Base-by-base conservation (phyloP, 495 filamentous ascomycete genomes). In the Podospora didyma region DNA sequence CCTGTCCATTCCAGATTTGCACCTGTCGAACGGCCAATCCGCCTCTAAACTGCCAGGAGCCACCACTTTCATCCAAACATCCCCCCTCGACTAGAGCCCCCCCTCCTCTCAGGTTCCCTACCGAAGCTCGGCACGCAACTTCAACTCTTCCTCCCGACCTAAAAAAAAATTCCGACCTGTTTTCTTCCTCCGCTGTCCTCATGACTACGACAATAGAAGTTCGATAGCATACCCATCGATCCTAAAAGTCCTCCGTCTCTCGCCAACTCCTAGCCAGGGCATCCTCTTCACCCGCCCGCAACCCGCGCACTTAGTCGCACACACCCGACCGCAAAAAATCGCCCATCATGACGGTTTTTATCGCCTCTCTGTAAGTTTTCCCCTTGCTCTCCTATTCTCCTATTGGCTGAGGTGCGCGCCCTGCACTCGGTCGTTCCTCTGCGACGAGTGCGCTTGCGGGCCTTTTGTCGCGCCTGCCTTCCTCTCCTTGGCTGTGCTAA, bases 261-360 rank as follows among this genome's bases (percentile, higher is more conserved):
- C 22, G 14, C 14, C n/a, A n/a, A 34, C 16, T 31, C 10, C 14
- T 34, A 24, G 26, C 12, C n/a, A n/a, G n/a, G n/a, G n/a, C n/a
- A 14, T 49, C 23, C 47, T 34, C 47, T 10, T 11, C n/a, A n/a
- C n/a, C n/a, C n/a, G n/a, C 47, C 47, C 6, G n/a, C 47, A 49
- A 31, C 24, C 24, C 26, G 47, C 24, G 26, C 26, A 31, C 4
- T 31, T 31, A 9, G 39, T 28, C 28, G 9, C 12, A 28, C 9
- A 12, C 51, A 28, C 23, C 14, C 2, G 26, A 31, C 26, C n/a
- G n/a, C n/a, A n/a, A 9, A 41, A 47, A 35, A 2, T 54, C 46
- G 60, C 61, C 63, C 78, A 83, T 51, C 59, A 91, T 91, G 89
- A 92, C 89, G 7, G 82, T 90, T 70, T 90, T 92, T 65, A 82